phyloP scores from a whole-genome alignment of 1,139 yeast genomes.

The Suhomyces yuchorum region DNA sequence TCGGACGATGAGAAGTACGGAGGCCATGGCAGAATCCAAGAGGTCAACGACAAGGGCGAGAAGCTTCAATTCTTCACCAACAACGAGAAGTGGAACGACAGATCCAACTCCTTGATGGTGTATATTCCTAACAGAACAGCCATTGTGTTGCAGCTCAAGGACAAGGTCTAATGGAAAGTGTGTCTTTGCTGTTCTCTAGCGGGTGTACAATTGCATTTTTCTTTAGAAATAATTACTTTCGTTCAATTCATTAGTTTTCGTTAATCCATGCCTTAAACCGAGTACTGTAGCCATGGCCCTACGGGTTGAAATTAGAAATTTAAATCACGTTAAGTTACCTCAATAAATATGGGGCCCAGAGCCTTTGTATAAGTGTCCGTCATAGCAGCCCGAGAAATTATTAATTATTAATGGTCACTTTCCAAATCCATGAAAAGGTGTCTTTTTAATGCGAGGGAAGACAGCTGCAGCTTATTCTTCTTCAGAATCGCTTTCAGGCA shows the following conservation, averaged over 20 bases:
- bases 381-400: not conserved
- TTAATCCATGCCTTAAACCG: not conserved
- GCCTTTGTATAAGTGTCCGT: too few species aligned
- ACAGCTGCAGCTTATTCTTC: not conserved
- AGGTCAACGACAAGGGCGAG: conserved; percentile 40
- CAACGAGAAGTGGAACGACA: conserved; percentile 75
- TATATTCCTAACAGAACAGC: conserved; percentile 87
- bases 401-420: not conserved
- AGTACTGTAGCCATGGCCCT: not conserved
- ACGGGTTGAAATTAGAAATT: not conserved
- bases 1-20: conserved; percentile 75
- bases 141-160: conserved; percentile 49
- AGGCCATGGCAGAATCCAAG: conserved; percentile 78
- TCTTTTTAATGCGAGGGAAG: not conserved
- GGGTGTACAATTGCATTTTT: not conserved
- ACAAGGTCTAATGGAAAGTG: conserved; percentile 6
- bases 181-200: too few species aligned
- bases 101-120: conserved; percentile 75
- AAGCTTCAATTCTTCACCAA: conserved; percentile 62
- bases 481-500: conserved; percentile 11
- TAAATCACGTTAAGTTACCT: not conserved
- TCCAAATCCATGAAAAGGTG: not conserved
- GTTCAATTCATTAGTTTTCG: conserved; percentile 6
- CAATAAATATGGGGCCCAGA: not conserved
- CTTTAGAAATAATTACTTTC: not conserved